Evolutionary conservation across 495 filamentous ascomycete genomes (phyloP).

Genomic region (Xylaria palmicola): DNA sequence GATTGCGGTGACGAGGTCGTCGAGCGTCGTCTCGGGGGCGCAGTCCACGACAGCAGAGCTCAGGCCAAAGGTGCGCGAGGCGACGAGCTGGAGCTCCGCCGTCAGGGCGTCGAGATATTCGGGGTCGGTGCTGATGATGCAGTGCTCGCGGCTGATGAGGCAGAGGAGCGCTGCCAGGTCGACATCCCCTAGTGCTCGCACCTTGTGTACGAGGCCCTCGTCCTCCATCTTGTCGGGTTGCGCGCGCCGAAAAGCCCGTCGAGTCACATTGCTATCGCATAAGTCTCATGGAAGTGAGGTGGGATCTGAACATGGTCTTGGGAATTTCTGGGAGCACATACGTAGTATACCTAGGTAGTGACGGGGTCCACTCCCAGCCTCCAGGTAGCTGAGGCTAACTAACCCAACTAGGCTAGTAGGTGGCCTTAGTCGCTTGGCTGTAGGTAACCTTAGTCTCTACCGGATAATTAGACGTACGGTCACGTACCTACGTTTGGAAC

Average conservation of each 20-base stretch:
- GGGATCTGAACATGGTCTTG: too few species aligned
- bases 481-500: too few species aligned
- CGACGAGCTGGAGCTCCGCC: constrained; percentile 71
- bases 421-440: too few species aligned
- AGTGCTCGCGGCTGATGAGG: constrained; percentile 78
- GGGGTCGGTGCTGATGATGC: constrained; percentile 73
- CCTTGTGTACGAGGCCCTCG: constrained; percentile 56
- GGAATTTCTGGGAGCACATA: too few species aligned
- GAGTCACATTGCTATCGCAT: neutral
- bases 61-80: constrained; percentile 69
- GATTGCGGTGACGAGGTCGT: constrained; percentile 73
- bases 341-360: too few species aligned
- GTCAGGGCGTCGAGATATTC: constrained; percentile 61
- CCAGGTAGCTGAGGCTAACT: neutral
- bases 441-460: too few species aligned
- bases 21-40: constrained; percentile 66
- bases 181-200: constrained; percentile 78
- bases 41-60: constrained; percentile 67
- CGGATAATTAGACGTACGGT: too few species aligned
- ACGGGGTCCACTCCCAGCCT: too few species aligned
- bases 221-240: constrained; percentile 56
- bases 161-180: constrained; percentile 84
- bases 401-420: too few species aligned
- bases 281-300: neutral
- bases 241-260: constrained; percentile 1